Conservation (phyloP, 2,329 filamentous ascomycete species). For the Stagonosporopsis rhizophila region DNA sequence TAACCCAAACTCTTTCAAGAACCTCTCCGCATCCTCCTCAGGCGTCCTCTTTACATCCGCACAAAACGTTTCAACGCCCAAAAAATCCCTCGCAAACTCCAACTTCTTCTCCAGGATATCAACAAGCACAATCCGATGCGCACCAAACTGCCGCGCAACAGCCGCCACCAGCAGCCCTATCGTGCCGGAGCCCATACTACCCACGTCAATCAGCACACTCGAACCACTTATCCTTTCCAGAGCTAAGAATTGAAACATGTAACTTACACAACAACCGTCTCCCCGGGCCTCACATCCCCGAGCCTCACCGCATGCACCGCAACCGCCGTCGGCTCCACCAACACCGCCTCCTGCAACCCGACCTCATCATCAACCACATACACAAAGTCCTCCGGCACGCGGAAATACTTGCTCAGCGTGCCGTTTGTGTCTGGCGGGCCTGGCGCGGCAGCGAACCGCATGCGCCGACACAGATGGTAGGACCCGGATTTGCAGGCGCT, state of each 20-base stretch:
- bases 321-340: conserved; percentile 88
- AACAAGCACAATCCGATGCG: conserved; percentile 86
- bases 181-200: conserved; percentile 64
- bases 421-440: conserved; percentile 71
- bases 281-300: conserved; percentile 78
- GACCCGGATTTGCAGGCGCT: conserved; percentile 86
- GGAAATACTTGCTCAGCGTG: conserved; percentile 85
- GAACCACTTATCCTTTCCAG: too few species aligned
- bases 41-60: conserved; percentile 63
- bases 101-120: conserved; percentile 87
- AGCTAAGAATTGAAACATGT: too few species aligned
- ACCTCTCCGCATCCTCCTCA: conserved; percentile 69
- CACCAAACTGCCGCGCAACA: conserved; percentile 71
- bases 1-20: conserved; percentile 66
- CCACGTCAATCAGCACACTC: neutral
- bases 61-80: conserved; percentile 77
- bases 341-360: conserved; percentile 85
- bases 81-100: conserved; percentile 79
- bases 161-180: conserved; percentile 85
- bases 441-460: conserved; percentile 87
- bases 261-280: conserved; percentile 79
- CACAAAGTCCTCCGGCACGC: conserved; percentile 88
- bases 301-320: conserved; percentile 85
- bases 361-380: conserved; percentile 85
- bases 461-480: conserved; percentile 89